Percentiles rank a stretch among this genome's conserved stretches.
Conservation (phyloP, 2,329 filamentous ascomycete genomes). For the Diaporthe longicolla region DNA sequence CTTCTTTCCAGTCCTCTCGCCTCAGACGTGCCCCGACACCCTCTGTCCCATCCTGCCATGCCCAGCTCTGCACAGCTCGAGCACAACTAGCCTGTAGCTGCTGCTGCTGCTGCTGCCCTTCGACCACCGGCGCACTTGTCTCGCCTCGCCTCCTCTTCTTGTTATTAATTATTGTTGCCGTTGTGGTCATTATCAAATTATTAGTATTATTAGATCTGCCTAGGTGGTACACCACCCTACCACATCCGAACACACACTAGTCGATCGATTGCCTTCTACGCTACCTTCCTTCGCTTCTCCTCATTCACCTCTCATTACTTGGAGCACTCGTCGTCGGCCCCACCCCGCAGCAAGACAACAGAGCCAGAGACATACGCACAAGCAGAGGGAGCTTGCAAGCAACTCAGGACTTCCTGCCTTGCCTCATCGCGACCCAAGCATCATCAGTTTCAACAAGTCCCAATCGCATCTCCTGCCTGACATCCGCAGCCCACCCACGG, state of each 20-base stretch:
- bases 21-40: background rate
- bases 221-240: slow-evolving; percentile 5
- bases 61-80: slow-evolving; percentile 7
- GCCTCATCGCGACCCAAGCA: slow-evolving; percentile 21
- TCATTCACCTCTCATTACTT: slow-evolving; percentile 17
- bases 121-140: background rate
- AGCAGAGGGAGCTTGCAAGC: background rate
- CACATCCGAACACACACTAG: slow-evolving; percentile 13
- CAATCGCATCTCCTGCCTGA: slow-evolving; percentile 32
- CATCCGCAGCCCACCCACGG: slow-evolving; percentile 5
- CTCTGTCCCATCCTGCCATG: background rate
- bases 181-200: slow-evolving; percentile 3
- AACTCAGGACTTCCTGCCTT: slow-evolving; percentile 14
- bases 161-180: slow-evolving; percentile 1
- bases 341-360: slow-evolving; percentile 26
- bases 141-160: slow-evolving; percentile 12
- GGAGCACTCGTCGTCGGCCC: slow-evolving; percentile 24
- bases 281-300: slow-evolving; percentile 27
- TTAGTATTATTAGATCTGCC: slow-evolving; percentile 14
- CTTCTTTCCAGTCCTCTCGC: background rate
- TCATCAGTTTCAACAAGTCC: slow-evolving; percentile 25
- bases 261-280: slow-evolving; percentile 17
- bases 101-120: background rate
- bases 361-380: background rate
- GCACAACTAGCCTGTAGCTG: background rate